Percentiles rank a stretch among this genome's conserved stretches.
Evolutionary conservation across 2,329 filamentous ascomycete species (phyloP).

Genomic region (Emmonsiellopsis sp.): DNA sequence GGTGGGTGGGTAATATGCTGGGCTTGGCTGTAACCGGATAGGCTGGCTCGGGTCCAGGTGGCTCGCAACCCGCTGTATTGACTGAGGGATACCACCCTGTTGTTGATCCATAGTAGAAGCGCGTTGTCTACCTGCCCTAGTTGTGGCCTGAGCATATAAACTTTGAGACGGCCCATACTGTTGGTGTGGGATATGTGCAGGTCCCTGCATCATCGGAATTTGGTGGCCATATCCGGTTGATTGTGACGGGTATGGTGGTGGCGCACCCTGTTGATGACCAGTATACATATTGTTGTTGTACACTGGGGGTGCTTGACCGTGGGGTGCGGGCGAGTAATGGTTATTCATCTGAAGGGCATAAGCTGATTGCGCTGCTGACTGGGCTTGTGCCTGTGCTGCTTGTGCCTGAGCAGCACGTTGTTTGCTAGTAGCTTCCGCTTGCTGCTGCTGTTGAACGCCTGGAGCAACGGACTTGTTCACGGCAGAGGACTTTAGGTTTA

Average conservation of each 20-base stretch:
- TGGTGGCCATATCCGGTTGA: constrained; percentile 59
- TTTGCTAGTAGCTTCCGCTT: constrained; percentile 88
- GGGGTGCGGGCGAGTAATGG: constrained; percentile 42
- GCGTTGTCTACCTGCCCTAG: constrained; percentile 71
- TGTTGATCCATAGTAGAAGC: constrained; percentile 96
- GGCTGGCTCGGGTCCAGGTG: constrained; percentile 91
- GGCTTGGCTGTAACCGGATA: constrained; percentile 87
- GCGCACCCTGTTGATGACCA: constrained; percentile 53
- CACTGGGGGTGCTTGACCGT: constrained; percentile 50
- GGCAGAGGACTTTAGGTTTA: constrained; percentile 86
- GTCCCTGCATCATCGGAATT: constrained; percentile 59
- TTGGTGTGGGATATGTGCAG: constrained; percentile 56
- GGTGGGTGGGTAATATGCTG: constrained; percentile 92
- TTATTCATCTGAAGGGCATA: constrained; percentile 54
- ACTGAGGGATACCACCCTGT: constrained; percentile 80
- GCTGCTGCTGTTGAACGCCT: constrained; percentile 89
- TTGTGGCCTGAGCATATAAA: constrained; percentile 63
- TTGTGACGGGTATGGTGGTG: constrained; percentile 69
- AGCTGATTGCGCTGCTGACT: constrained; percentile 54
- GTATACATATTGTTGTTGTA: constrained; percentile 69
- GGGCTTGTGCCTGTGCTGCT: constrained; percentile 48
- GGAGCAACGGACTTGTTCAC: constrained; percentile 81
- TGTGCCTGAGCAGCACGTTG: constrained; percentile 58
- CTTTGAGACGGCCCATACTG: constrained; percentile 66
- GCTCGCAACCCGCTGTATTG: constrained; percentile 89